These are phyloP conservation scores for Cupressus sempervirens DNA, from an alignment of 75 land plant species.

Conservation along the genomic window DNA sequence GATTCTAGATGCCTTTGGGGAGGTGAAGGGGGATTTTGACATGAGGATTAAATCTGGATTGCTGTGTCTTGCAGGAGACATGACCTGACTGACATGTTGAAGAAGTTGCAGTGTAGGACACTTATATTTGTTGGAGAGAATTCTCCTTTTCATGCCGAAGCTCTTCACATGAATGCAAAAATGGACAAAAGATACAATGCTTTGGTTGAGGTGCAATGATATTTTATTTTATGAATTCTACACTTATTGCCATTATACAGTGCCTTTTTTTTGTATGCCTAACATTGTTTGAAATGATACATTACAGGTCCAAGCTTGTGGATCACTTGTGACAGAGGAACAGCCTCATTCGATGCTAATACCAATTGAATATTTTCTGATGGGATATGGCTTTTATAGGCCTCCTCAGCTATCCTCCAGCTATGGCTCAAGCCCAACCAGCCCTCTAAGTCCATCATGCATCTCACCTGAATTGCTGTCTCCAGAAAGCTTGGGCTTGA, in stretches of 20 bases:
- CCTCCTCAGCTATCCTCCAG: constrained; percentile 25
- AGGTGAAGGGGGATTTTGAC: background rate
- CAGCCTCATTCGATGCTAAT: constrained; percentile 84
- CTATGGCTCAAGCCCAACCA: constrained; percentile 41
- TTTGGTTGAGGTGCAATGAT: constrained; percentile 60
- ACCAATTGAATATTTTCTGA: constrained; percentile 81
- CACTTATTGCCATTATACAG: background rate
- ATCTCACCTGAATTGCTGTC: constrained; percentile 82
- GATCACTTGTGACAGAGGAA: constrained; percentile 87
- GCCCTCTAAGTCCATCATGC: constrained; percentile 78
- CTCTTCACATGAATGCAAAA: constrained; percentile 67
- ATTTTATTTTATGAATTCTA: background rate
- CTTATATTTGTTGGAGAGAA: constrained; percentile 86
- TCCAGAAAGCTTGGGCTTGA: constrained; percentile 88
- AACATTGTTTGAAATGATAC: constrained; percentile 2
- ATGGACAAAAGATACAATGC: constrained; percentile 56
- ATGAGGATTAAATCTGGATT: background rate
- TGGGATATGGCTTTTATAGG: constrained; percentile 69
- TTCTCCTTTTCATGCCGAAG: constrained; percentile 65
- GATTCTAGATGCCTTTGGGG: background rate
- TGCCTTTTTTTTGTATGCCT: background rate
- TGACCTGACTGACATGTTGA: constrained; percentile 53
- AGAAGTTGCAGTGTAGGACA: constrained; percentile 64
- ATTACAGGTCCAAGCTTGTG: constrained; percentile 81
- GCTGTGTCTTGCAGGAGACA: constrained; percentile 31